phyloP scores from a whole-genome alignment of 1,284 basidiomycete species.

The Malassezia restricta region DNA sequence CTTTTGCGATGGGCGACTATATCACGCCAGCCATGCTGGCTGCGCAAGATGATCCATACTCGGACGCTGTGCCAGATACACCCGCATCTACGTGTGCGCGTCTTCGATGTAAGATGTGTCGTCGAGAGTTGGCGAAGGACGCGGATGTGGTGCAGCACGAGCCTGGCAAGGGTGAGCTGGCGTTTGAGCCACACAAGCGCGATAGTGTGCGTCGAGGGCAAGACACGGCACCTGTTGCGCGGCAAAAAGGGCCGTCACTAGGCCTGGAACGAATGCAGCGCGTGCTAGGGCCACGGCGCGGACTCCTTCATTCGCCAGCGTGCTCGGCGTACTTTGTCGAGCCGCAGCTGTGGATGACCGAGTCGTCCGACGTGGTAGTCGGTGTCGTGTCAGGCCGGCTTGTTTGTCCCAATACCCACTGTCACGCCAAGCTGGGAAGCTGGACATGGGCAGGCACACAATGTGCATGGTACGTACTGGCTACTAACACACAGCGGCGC shows the following conservation, averaged over 20 bases:
- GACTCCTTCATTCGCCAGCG: constrained; percentile 49
- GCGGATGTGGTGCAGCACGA: constrained; percentile 40
- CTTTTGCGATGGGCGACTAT: constrained; percentile 24
- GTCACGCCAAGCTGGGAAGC: constrained; percentile 77
- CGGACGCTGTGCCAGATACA: constrained; percentile 16
- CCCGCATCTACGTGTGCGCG: constrained; percentile 19
- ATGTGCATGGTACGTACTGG: constrained; percentile 64
- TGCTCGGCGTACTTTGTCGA: constrained; percentile 96
- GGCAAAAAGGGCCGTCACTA: background rate
- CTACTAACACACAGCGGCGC: constrained; percentile 22
- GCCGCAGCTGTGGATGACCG: constrained; percentile 87
- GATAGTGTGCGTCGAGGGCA: constrained; percentile 12
- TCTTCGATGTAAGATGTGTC: constrained; percentile 37
- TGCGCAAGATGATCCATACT: constrained; percentile 18
- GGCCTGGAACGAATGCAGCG: background rate
- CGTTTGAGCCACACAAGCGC: constrained; percentile 32
- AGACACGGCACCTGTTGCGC: background rate
- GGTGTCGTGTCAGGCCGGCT: constrained; percentile 77
- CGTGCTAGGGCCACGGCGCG: background rate
- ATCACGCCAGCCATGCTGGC: constrained; percentile 2
- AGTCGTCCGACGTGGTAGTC: constrained; percentile 55
- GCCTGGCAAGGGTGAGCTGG: constrained; percentile 34
- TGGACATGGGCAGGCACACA: constrained; percentile 93
- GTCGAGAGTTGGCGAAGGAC: constrained; percentile 29
- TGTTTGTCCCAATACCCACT: constrained; percentile 76